Base-by-base conservation (phyloP, 257 asterid species). In the Gardenia jasminoides region DNA sequence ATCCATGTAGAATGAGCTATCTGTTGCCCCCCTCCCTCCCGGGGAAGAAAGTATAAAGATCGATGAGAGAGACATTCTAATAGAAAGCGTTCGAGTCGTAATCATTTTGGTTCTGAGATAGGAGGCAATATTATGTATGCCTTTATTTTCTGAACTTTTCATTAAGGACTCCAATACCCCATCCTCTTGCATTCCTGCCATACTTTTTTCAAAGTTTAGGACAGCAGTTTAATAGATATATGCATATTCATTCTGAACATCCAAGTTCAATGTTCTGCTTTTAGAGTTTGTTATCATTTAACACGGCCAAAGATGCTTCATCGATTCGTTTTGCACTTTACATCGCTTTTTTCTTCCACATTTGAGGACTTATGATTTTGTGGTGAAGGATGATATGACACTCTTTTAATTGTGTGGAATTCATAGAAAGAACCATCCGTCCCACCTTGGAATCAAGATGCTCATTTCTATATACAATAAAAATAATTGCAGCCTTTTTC, bases 41-140 rank as follows among this genome's bases (percentile, higher is more conserved):
- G 4, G 4, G 41, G 41, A 3, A 36, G 3, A 22, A 58, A 7
- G n/a, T 20, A 58, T 26, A 28, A 26, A 62, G 17, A 62, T 26
- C 12, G 36, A 64, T 62, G 67, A 12, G 46, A 80, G 67, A 59
- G 67, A 67, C 82, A 85, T 67, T 69, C 86, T 84, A 65, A 73
- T 70, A 56, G 56, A 36, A 66, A 31, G 83, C 80, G 66, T 72
- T 84, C 70, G 87, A 85, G 83, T 70, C 74, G 76, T 81, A 78
- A 88, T 89, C n/a, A 91, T 88, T 43, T 83, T 75, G 91, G 96
- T 84, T 71, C 80, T 64, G 68, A 74, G 80, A 85, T 83, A 44
- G 83, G 80, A 70, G 81, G 80, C 92, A 86, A 69, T 84, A 84
- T 89, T 75, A 85, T 76, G 44, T 7, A 11, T 87, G 82, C 16